These are phyloP conservation scores for Murraya paniculata DNA, from an alignment of 345 rosid species.

Conservation along the genomic window DNA sequence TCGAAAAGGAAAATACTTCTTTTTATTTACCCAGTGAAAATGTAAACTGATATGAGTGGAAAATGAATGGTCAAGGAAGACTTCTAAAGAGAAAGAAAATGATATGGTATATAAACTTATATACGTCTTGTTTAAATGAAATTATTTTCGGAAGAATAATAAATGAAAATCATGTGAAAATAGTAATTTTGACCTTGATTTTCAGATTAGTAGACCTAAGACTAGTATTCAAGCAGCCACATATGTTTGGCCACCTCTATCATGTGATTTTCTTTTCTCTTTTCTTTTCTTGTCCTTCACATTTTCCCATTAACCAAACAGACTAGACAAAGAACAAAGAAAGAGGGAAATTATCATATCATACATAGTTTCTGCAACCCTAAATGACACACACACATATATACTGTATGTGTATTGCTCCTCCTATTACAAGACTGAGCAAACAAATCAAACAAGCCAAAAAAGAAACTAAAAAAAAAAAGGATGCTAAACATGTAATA, in stretches of 20 bases:
- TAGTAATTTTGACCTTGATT: neutral
- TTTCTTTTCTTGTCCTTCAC: neutral
- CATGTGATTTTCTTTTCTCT: neutral
- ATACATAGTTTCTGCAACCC: neutral
- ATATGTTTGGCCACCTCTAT: neutral
- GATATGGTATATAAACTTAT: neutral
- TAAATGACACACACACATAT: neutral
- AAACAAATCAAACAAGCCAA: too few species aligned
- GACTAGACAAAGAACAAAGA: neutral
- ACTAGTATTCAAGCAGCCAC: too few species aligned
- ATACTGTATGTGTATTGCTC: too few species aligned
- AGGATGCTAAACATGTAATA: neutral
- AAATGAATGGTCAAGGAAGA: neutral
- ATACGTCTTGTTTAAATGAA: neutral
- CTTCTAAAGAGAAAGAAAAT: neutral
- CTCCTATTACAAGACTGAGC: neutral
- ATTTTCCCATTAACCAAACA: slow-evolving; percentile 14
- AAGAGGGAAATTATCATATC: neutral
- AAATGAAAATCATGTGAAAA: neutral
- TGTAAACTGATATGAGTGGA: neutral
- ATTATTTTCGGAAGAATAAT: neutral
- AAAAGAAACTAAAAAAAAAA: neutral
- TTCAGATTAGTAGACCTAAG: neutral
- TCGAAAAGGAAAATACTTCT: too few species aligned
- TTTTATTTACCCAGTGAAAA: too few species aligned